Base-by-base conservation (phyloP, 306 rosid genomes). In the Quillaja saponaria region DNA sequence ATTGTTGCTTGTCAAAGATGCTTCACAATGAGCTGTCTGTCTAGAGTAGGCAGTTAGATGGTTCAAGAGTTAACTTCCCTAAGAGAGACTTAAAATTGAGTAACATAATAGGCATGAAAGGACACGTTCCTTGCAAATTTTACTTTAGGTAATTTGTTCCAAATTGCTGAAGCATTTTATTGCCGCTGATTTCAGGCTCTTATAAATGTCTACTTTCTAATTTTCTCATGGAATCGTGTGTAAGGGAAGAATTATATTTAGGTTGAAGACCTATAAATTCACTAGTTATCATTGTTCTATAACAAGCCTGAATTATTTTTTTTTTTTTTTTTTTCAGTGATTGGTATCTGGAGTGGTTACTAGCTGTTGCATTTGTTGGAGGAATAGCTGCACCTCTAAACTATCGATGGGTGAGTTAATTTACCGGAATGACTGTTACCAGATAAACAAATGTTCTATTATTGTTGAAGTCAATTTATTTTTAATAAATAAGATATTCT, bases 301-400 rank as follows among this genome's bases (percentile, higher is more conserved):
- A 37, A 37, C 40, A 37, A 37, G 10, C 10, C 7, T 6, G 10
- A 37, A 25, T 4, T 39, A 39, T 51, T 44, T 7, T 28, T 17
- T 46, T 48, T 3, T 34, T 33, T 13, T n/a, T 61, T 18, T 37
- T 19, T 60, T 45, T 19, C 74, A 92, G 96, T 74, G 98, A 86
- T 66, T 69, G 71, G 80, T 84, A 92, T 69, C 78, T 86, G 72
- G 89, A 84, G 77, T 92, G 95, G 96, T 76, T 92, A 54, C 82
- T 88, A 57, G 98, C 98, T 34, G 75, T 84, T 77, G 94, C 98
- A 45, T 86, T 81, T 68, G 82, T 84, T 59, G 98, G 98, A 57
- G 95, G 82, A 15, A 76, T 92, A 68, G 80, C 78, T 52, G 90
- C 96, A 71, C 98, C 89, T 70, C 66, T 92, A 3, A 92, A 92